phyloP scores from a whole-genome alignment of 2,329 filamentous ascomycete species.

The Alternaria incomplexa region DNA sequence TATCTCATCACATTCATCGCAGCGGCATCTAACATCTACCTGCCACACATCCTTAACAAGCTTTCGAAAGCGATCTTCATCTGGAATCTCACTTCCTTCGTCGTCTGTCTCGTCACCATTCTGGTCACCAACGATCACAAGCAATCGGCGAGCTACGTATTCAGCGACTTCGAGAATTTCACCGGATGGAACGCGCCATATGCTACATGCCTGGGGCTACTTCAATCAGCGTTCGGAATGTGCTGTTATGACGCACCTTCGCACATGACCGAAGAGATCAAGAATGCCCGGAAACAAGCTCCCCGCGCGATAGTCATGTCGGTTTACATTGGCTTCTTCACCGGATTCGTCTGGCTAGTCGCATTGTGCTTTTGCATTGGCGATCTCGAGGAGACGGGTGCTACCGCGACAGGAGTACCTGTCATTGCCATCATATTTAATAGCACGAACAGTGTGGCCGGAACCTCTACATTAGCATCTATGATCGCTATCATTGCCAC shows the following conservation, averaged over 20 bases:
- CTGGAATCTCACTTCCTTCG: conserved; percentile 62
- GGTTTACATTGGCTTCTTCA: conserved; percentile 49
- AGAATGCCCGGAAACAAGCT: conserved; percentile 57
- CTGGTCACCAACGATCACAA: conserved; percentile 62
- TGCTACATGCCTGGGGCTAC: conserved; percentile 59
- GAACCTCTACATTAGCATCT: conserved; percentile 53
- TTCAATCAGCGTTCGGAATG: conserved; percentile 63
- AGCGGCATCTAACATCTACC: conserved; percentile 57
- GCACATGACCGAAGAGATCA: conserved; percentile 64
- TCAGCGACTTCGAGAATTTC: conserved; percentile 61
- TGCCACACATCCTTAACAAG: conserved; percentile 58
- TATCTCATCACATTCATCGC: conserved; percentile 57
- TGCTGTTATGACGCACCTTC: conserved; percentile 57
- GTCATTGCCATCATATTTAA: conserved; percentile 62
- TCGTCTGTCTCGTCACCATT: conserved; percentile 60
- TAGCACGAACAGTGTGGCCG: conserved; percentile 54
- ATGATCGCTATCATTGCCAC: conserved; percentile 59
- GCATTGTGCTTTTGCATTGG: conserved; percentile 51
- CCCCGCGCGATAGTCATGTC: conserved; percentile 53
- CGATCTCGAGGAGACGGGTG: conserved; percentile 54
- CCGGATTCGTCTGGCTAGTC: conserved; percentile 50
- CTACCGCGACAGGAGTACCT: conserved; percentile 57
- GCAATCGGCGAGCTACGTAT: conserved; percentile 62
- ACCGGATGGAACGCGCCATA: conserved; percentile 60
- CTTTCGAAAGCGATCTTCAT: conserved; percentile 58